phyloP scores from a whole-genome alignment of 2,329 filamentous ascomycete genomes.

The Pestalotiopsis sp. region DNA sequence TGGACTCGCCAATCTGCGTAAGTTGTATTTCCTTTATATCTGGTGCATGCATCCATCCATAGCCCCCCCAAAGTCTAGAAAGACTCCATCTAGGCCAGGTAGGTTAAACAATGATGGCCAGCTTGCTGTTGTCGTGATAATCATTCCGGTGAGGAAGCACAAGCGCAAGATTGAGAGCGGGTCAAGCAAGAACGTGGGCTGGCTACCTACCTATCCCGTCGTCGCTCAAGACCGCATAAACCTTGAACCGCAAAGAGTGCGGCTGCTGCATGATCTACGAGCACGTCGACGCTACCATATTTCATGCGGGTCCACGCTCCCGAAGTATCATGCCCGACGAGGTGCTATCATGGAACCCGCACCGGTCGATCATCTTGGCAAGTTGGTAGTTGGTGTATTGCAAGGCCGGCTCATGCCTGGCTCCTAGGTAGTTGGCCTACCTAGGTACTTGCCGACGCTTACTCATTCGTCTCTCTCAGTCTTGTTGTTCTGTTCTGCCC shows the following conservation, averaged over 20 bases:
- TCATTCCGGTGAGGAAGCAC: too few species aligned
- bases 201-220: background rate
- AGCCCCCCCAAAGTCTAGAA: too few species aligned
- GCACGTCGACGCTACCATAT: background rate
- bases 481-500: background rate
- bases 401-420: background rate
- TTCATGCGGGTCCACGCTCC: constrained; percentile 1
- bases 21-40: constrained; percentile 21
- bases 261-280: constrained; percentile 2
- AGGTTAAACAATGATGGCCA: too few species aligned
- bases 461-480: background rate
- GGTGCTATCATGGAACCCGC: constrained; percentile 1
- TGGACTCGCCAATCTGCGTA: constrained; percentile 30
- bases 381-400: too few species aligned
- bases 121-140: too few species aligned
- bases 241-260: background rate
- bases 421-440: background rate
- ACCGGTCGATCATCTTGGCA: constrained; percentile 6
- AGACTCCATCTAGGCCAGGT: too few species aligned
- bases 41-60: background rate
- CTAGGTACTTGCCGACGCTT: background rate
- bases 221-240: background rate
- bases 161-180: too few species aligned
- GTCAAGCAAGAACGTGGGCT: background rate
- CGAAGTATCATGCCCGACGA: background rate